Evolutionary conservation across 768 basidiomycete species (phyloP).

Genomic region (Boletus rubescentipes): DNA sequence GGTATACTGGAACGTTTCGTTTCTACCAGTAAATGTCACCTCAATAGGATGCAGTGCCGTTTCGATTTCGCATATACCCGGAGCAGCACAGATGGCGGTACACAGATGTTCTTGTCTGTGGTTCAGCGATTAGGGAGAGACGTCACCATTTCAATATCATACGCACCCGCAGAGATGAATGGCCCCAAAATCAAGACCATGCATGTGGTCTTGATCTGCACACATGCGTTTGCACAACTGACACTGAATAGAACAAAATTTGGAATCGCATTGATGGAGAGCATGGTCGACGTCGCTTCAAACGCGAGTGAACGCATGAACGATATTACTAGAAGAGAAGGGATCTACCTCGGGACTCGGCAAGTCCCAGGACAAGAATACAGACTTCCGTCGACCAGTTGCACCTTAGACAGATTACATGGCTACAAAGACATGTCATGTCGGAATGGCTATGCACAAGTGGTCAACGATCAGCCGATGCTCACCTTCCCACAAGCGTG

Average conservation of each 20-base stretch:
- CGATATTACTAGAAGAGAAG: neutral
- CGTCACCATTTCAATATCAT: neutral
- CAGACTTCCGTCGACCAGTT: slow-evolving; percentile 25
- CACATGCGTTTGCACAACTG: slow-evolving; percentile 58
- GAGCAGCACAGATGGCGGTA: slow-evolving; percentile 38
- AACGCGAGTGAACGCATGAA: neutral
- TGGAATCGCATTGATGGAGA: slow-evolving; percentile 49
- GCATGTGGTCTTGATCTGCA: slow-evolving; percentile 47
- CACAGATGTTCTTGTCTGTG: slow-evolving; percentile 56
- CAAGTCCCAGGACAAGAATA: slow-evolving; percentile 47
- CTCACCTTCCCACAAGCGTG: slow-evolving; percentile 58
- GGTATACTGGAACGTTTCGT: slow-evolving; percentile 64
- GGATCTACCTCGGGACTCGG: slow-evolving; percentile 39
- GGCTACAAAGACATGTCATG: slow-evolving; percentile 29
- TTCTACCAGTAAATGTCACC: slow-evolving; percentile 57
- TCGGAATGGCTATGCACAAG: neutral
- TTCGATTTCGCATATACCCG: slow-evolving; percentile 59
- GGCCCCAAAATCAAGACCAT: slow-evolving; percentile 40
- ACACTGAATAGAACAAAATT: slow-evolving; percentile 54
- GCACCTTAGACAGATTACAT: slow-evolving; percentile 38
- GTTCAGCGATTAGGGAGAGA: neutral
- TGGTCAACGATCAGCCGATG: too few relatives aligned
- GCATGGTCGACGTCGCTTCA: slow-evolving; percentile 45
- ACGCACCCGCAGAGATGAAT: slow-evolving; percentile 59
- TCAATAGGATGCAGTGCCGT: slow-evolving; percentile 58